Evolutionary conservation across 2,329 filamentous ascomycete species (phyloP).

Genomic region (Nemania diffusa): DNA sequence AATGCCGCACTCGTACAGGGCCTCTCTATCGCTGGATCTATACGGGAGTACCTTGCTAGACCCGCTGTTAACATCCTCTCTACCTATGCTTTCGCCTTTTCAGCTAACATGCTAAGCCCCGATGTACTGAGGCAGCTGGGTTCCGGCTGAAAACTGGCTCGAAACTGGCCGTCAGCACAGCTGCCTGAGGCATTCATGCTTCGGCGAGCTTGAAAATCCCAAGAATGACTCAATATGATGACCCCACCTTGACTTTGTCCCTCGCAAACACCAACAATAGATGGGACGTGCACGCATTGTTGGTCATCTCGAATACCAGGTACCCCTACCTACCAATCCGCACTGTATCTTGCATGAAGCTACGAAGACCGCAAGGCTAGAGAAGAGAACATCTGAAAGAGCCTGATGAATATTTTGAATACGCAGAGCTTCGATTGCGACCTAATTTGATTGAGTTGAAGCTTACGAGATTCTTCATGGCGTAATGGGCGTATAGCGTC

Average conservation of each 20-base stretch:
- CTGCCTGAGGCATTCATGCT: conserved; percentile 41
- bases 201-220: conserved; percentile 37
- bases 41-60: conserved; percentile 20
- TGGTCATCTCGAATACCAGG: conserved; percentile 1
- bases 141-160: conserved; percentile 20
- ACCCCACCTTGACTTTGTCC: conserved; percentile 15
- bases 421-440: neutral
- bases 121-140: conserved; percentile 9
- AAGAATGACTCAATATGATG: conserved; percentile 34
- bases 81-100: neutral
- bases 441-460: neutral
- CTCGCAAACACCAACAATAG: too few relatives aligned
- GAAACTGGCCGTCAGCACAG: conserved; percentile 9
- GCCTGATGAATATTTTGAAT: neutral
- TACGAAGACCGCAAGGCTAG: too few relatives aligned
- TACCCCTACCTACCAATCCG: neutral
- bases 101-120: conserved; percentile 34
- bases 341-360: neutral
- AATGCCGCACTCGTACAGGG: neutral
- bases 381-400: too few relatives aligned
- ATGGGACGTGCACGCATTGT: neutral
- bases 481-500: neutral
- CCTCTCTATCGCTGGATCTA: conserved; percentile 14
- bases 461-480: neutral
- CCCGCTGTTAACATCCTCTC: conserved; percentile 25